Evolutionary conservation across 305 asterid species (phyloP).

Genomic region (Vinca major): DNA sequence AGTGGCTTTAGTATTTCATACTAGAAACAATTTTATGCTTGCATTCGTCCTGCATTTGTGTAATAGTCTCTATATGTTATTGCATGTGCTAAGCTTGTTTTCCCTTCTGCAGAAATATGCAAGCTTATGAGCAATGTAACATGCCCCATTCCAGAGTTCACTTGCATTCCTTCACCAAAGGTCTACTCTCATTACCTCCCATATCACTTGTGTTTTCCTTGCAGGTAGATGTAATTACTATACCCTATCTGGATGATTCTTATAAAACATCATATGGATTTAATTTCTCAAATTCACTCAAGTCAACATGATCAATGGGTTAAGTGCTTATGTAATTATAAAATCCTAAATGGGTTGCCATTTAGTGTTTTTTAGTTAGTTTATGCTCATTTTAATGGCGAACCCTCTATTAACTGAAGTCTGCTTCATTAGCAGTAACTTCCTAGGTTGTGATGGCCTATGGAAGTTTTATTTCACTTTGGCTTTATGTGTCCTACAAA

Average conservation of each 20-base stretch:
- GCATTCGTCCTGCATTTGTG: not conserved
- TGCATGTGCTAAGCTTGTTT: conserved; percentile 13
- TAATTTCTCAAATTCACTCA: not conserved
- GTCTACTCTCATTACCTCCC: conserved; percentile 29
- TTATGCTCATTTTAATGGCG: not conserved
- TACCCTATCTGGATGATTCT: not conserved
- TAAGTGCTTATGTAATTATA: not conserved
- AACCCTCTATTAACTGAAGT: not conserved
- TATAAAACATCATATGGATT: not conserved
- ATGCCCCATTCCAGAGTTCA: conserved; percentile 91
- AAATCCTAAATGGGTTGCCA: not conserved
- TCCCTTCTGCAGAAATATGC: conserved; percentile 65
- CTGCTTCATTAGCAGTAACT: not conserved
- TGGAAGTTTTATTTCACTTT: not conserved
- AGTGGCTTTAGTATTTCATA: not conserved
- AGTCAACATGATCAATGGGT: not conserved
- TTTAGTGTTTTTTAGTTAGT: not conserved
- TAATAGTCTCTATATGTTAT: not conserved
- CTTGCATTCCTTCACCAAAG: conserved; percentile 85
- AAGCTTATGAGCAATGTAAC: conserved; percentile 72
- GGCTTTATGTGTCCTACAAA: not conserved
- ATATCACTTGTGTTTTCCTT: conserved; percentile 15
- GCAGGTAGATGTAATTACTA: not conserved
- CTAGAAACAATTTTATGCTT: not conserved
- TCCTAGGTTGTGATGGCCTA: not conserved